Conservation (phyloP, 2,329 filamentous ascomycete species). For the Penicillium sp. region DNA sequence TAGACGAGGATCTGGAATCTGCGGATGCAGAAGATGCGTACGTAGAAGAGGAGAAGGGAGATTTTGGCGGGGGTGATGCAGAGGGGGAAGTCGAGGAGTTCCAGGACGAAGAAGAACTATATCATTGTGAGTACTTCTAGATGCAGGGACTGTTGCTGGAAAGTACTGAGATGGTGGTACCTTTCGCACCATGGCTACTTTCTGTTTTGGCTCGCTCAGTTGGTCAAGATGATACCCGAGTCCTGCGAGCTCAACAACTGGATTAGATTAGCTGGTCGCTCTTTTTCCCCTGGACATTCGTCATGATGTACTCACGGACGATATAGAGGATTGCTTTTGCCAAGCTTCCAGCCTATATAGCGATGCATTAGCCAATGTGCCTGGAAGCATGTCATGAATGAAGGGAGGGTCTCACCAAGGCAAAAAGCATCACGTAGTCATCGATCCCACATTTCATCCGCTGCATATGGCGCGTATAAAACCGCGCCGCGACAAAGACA, state of each 20-base stretch:
- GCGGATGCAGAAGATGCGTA: conserved; percentile 25
- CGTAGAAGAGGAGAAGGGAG: conserved; percentile 29
- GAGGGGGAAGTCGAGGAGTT: conserved; percentile 28
- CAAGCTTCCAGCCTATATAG: conserved; percentile 18
- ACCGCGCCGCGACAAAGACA: conserved; percentile 22
- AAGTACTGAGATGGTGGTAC: background rate
- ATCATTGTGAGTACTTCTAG: background rate
- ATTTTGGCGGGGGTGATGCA: conserved; percentile 28
- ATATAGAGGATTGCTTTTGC: conserved; percentile 22
- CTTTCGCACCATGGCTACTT: conserved; percentile 20
- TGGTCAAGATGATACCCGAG: conserved; percentile 21
- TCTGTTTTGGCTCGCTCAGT: conserved; percentile 7
- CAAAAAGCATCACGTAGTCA: conserved; percentile 28
- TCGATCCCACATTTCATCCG: conserved; percentile 19
- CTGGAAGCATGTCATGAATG: too few relatives aligned
- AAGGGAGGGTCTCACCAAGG: conserved; percentile 18
- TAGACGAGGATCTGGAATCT: conserved; percentile 22
- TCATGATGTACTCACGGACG: conserved; percentile 19
- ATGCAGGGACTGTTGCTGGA: background rate
- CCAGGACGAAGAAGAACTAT: conserved; percentile 13
- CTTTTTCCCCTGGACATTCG: background rate
- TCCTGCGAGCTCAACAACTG: conserved; percentile 22
- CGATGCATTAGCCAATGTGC: background rate
- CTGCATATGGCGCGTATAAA: conserved; percentile 27
- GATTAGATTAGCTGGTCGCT: background rate